A percentile compares a stretch with the other conserved stretches of the same genome.
These are phyloP conservation scores for Spergularia bocconei DNA, from an alignment of 148 eudicot genomes.

Conservation along the genomic window DNA sequence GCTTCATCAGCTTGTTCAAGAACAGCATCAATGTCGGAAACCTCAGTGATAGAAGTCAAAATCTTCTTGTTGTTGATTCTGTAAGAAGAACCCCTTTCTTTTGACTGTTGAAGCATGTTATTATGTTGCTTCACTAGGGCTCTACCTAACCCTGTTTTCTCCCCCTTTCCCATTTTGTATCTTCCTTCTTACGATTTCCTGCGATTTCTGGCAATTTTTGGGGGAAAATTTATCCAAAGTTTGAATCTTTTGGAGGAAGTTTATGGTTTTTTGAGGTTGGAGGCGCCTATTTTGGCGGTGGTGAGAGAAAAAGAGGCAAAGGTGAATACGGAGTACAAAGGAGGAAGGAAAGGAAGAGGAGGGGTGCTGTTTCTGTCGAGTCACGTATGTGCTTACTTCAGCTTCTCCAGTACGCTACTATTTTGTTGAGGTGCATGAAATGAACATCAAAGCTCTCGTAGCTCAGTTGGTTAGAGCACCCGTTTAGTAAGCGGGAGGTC, in stretches of 20 bases:
- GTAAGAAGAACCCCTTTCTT: conserved; percentile 66
- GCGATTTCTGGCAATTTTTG: neutral
- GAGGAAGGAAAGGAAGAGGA: neutral
- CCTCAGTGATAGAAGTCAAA: conserved; percentile 80
- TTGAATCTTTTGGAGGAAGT: neutral
- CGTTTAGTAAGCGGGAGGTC: conserved; percentile 24
- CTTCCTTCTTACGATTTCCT: neutral
- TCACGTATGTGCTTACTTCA: conserved; percentile 27
- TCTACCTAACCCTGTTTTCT: conserved; percentile 79
- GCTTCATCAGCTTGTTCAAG: conserved; percentile 84
- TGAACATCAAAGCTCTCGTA: conserved; percentile 3
- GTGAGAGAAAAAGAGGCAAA: too few species aligned
- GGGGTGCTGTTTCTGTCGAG: neutral
- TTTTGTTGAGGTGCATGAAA: too few species aligned
- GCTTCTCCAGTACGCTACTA: too few species aligned
- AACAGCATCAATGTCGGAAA: conserved; percentile 83
- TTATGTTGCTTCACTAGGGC: conserved; percentile 91
- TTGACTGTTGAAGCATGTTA: conserved; percentile 63
- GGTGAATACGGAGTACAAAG: neutral
- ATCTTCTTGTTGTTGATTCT: conserved; percentile 57
- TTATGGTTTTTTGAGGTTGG: neutral
- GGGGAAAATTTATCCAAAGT: neutral
- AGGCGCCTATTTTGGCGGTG: conserved; percentile 9
- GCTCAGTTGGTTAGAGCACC: conserved; percentile 24
- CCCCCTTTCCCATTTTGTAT: conserved; percentile 65